Percentiles rank a stretch among this genome's conserved stretches.
Evolutionary conservation across 2,329 filamentous ascomycete genomes (phyloP).

Genomic region (Fusarium citri): DNA sequence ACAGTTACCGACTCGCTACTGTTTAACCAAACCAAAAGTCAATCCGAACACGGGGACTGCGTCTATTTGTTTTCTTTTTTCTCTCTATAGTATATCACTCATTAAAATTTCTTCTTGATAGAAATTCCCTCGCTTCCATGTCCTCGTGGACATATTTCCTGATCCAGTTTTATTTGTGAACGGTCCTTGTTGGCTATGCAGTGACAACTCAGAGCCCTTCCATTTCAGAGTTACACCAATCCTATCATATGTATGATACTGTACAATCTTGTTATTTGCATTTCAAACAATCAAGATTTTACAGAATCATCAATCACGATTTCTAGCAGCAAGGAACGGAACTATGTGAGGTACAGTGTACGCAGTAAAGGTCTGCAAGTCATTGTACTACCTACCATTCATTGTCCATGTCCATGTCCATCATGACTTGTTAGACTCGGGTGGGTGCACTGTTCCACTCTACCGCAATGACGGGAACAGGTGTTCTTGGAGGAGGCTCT

Average conservation of each 20-base stretch:
- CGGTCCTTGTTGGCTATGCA: conserved; percentile 40
- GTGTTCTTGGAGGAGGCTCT: conserved; percentile 12
- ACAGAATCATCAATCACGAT: background rate
- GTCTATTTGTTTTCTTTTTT: conserved; percentile 12
- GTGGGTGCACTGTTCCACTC: conserved; percentile 30
- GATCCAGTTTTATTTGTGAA: conserved; percentile 23
- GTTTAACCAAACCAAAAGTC: conserved; percentile 2
- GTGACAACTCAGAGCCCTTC: conserved; percentile 44
- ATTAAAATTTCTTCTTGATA: background rate
- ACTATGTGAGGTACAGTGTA: conserved; percentile 6
- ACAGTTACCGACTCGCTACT: background rate
- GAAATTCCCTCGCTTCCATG: conserved; percentile 2
- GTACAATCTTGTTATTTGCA: background rate
- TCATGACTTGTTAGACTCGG: conserved; percentile 26
- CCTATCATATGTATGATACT: conserved; percentile 8
- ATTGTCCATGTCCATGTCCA: conserved; percentile 7
- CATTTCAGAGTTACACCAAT: conserved; percentile 30
- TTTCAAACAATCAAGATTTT: background rate
- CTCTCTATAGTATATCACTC: conserved; percentile 8
- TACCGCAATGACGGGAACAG: conserved; percentile 28
- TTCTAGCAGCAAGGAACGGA: background rate
- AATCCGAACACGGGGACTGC: conserved; percentile 31
- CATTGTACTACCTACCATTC: conserved; percentile 26
- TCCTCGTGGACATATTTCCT: conserved; percentile 39
- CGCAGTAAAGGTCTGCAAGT: conserved; percentile 20